A percentile compares a stretch with the other conserved stretches of the same genome.
phyloP scores from a whole-genome alignment of 805 yeast species.

The Yarrowia sp. region DNA sequence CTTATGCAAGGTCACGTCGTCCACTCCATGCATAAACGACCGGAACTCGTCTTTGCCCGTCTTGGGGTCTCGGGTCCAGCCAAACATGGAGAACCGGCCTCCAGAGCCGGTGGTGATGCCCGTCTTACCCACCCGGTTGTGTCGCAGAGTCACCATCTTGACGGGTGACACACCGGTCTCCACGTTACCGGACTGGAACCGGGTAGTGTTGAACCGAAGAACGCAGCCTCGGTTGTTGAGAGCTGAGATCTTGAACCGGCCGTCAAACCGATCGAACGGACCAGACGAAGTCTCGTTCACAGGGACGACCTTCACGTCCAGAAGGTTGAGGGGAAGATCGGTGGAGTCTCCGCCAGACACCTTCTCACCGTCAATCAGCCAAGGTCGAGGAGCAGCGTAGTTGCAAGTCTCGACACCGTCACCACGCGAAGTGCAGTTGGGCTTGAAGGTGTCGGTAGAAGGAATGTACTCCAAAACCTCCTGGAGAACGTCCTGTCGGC shows the following conservation, averaged over 20 bases:
- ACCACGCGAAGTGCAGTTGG: slow-evolving; percentile 50
- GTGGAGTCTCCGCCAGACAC: slow-evolving; percentile 48
- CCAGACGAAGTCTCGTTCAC: slow-evolving; percentile 27
- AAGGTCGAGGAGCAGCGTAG: slow-evolving; percentile 60
- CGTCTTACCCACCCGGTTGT: slow-evolving; percentile 43
- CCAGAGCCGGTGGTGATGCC: slow-evolving; percentile 3
- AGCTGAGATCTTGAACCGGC: slow-evolving; percentile 64
- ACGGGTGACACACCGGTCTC: slow-evolving; percentile 62
- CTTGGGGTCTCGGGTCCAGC: slow-evolving; percentile 32
- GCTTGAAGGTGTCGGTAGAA: neutral
- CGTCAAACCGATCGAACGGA: slow-evolving; percentile 59
- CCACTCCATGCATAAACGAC: slow-evolving; percentile 68
- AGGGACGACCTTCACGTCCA: slow-evolving; percentile 18
- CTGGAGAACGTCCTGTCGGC: slow-evolving; percentile 40
- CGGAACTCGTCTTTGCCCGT: slow-evolving; percentile 53
- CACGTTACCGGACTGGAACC: slow-evolving; percentile 49
- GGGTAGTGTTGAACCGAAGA: slow-evolving; percentile 62
- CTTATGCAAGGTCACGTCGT: slow-evolving; percentile 68
- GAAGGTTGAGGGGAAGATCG: slow-evolving; percentile 44
- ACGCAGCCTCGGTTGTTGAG: slow-evolving; percentile 70
- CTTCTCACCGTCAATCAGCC: slow-evolving; percentile 51
- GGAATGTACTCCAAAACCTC: slow-evolving; percentile 43
- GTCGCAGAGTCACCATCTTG: slow-evolving; percentile 63
- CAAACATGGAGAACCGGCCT: slow-evolving; percentile 7
- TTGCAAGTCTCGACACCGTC: slow-evolving; percentile 63